Conservation (phyloP, 1,139 yeast genomes). For the Scheffersomyces stambukii region DNA sequence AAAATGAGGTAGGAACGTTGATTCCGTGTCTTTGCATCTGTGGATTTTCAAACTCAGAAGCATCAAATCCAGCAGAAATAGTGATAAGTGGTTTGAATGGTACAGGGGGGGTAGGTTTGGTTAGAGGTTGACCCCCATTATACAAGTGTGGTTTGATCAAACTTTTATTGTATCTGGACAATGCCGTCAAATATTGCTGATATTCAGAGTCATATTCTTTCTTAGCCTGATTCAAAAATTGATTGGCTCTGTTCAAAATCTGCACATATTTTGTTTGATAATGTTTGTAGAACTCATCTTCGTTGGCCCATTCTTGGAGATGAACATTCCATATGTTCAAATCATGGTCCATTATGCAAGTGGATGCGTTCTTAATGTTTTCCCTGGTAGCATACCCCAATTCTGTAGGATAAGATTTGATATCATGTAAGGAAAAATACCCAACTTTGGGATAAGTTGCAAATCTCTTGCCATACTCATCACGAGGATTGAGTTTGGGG, state of each 20-base stretch:
- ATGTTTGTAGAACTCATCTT: constrained; percentile 60
- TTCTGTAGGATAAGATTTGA: constrained; percentile 85
- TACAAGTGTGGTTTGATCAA: constrained; percentile 25
- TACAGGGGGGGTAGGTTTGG: constrained; percentile 35
- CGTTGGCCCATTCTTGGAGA: constrained; percentile 59
- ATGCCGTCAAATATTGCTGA: constrained; percentile 25
- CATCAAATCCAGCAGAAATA: constrained; percentile 86
- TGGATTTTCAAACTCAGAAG: constrained; percentile 76
- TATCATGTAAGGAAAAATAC: constrained; percentile 80
- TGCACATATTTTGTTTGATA: constrained; percentile 62
- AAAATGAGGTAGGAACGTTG: constrained; percentile 79
- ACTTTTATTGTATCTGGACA: constrained; percentile 26
- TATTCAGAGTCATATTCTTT: constrained; percentile 39
- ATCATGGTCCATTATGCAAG: constrained; percentile 78
- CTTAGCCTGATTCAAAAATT: constrained; percentile 54
- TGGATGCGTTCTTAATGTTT: constrained; percentile 71
- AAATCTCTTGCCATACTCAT: constrained; percentile 51
- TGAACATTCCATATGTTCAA: constrained; percentile 84
- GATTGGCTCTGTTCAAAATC: constrained; percentile 63
- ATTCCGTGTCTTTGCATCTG: constrained; percentile 86
- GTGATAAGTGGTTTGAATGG: constrained; percentile 69
- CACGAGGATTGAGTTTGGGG: constrained; percentile 30
- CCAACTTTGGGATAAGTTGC: constrained; percentile 67
- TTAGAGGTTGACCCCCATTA: constrained; percentile 3
- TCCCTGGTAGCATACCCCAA: constrained; percentile 71